Evolutionary conservation across 2,329 filamentous ascomycete genomes (phyloP), one percentile per base, ranked within the genome.

Genomic region (Diaporthe batatas): DNA sequence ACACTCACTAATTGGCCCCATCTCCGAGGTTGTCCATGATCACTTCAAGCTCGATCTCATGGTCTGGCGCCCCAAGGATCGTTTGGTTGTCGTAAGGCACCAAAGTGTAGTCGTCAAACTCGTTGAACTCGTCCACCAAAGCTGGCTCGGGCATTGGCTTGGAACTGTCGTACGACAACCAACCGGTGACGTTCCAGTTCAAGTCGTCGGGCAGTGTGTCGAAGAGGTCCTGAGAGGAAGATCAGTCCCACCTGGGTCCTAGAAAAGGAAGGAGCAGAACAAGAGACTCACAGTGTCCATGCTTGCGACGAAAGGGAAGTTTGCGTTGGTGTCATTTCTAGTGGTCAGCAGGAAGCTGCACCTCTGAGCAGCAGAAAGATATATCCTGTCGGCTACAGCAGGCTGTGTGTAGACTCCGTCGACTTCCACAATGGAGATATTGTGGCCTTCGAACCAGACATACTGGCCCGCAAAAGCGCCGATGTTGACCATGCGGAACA

Each of bases 41-140:
- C 3, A 93, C 86, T 74, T 89, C 85, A 3, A 96, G 85, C 55
- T 88, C 87, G 49, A 96, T 85, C 2, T 84, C 85, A 75, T 90
- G 86, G 80, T 92, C 90, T 0, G 93, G 91, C 10, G 90, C 83
- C 1, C 87, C 85, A 6, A 91, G 86, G 3, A 92, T 83, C 11
- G 86, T 83, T 80, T 90, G 83, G 58, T 89, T 87, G 78, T 97
- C 94, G 70, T 88, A 86, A 0, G 95, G 93, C 0, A 92, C 86
- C 0, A 97, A 87, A 0, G 82, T 86, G 75, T 93, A 90, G 79
- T 97, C 95, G 77, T 98, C 94, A 62, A 94, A 90, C 16, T 89
- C 87, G 57, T 91, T 86, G 29, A 74, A 72, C 39, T 74, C 71
- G 42, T 74, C 59, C 3, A 95, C 79, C 0, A 86, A 73, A 0